These are phyloP conservation scores for Labyrinthula sp. DNA, from an alignment of 352 stramenopile genomes.

Conservation along the genomic window DNA sequence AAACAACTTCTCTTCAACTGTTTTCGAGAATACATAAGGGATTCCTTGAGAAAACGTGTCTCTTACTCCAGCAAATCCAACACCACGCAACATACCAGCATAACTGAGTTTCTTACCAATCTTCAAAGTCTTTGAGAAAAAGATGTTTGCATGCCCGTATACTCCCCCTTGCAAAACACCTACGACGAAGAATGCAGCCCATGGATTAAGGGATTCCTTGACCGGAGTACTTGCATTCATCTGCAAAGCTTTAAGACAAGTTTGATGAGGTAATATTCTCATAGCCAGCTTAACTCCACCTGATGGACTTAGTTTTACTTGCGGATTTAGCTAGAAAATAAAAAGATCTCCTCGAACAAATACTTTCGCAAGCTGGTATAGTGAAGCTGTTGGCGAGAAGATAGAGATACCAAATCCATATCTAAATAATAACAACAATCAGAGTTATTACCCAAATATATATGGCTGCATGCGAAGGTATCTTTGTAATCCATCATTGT, in stretches of 20 bases:
- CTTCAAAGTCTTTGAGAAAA: slow-evolving; percentile 32
- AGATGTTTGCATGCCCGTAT: slow-evolving; percentile 34
- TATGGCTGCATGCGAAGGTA: too few species aligned
- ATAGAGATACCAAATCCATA: slow-evolving; percentile 24
- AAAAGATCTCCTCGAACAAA: too few species aligned
- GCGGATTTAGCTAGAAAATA: slow-evolving; percentile 20
- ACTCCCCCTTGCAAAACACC: slow-evolving; percentile 34
- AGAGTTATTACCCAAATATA: too few species aligned
- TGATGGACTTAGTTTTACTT: neutral
- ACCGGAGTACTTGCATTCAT: slow-evolving; percentile 34
- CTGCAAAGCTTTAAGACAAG: slow-evolving; percentile 31
- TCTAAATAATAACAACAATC: slow-evolving; percentile 9
- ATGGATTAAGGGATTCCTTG: slow-evolving; percentile 35
- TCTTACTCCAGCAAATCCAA: slow-evolving; percentile 28
- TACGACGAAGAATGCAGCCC: slow-evolving; percentile 34
- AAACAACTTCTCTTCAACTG: slow-evolving; percentile 23
- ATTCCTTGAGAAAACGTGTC: slow-evolving; percentile 35
- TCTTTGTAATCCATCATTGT: too few species aligned
- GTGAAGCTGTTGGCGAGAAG: slow-evolving; percentile 18
- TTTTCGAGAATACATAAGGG: slow-evolving; percentile 34
- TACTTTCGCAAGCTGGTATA: slow-evolving; percentile 30
- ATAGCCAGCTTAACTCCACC: slow-evolving; percentile 15
- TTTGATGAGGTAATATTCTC: slow-evolving; percentile 35
- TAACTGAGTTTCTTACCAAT: slow-evolving; percentile 30
- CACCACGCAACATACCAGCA: slow-evolving; percentile 30